phyloP scores from a whole-genome alignment of 306 rosid species.

The Medicago ruthenica region DNA sequence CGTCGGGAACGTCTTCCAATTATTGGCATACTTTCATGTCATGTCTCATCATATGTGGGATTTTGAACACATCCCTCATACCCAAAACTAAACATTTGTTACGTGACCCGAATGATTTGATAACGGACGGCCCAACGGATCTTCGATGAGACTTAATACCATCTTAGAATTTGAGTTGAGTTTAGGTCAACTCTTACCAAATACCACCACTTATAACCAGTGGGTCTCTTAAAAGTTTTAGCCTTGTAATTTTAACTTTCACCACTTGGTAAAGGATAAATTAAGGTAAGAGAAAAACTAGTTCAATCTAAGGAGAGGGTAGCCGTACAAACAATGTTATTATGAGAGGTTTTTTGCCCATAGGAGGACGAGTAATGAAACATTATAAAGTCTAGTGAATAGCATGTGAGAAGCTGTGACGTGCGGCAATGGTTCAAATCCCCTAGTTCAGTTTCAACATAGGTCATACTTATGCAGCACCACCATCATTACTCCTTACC shows the following conservation, averaged over 20 bases:
- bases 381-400: constrained; percentile 44
- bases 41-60: no score
- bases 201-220: not conserved
- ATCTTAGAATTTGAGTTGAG: not conserved
- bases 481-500: constrained; percentile 54
- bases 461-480: constrained; percentile 48
- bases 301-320: constrained; percentile 18
- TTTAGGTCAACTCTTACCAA: not conserved
- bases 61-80: no score
- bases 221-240: not conserved
- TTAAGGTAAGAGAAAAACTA: constrained; percentile 31
- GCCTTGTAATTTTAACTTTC: not conserved
- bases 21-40: no score
- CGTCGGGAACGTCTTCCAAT: no score
- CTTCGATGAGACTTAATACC: no score
- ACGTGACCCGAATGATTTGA: no score
- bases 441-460: constrained; percentile 52
- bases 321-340: constrained; percentile 37
- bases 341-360: constrained; percentile 5
- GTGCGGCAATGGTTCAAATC: constrained; percentile 52
- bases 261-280: constrained; percentile 7
- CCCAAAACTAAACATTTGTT: no score
- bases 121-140: no score
- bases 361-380: constrained; percentile 39
- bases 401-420: constrained; percentile 48